Evolutionary conservation across 23 red algal genomes (phyloP).

Genomic region (Gracilaria domingensis): DNA sequence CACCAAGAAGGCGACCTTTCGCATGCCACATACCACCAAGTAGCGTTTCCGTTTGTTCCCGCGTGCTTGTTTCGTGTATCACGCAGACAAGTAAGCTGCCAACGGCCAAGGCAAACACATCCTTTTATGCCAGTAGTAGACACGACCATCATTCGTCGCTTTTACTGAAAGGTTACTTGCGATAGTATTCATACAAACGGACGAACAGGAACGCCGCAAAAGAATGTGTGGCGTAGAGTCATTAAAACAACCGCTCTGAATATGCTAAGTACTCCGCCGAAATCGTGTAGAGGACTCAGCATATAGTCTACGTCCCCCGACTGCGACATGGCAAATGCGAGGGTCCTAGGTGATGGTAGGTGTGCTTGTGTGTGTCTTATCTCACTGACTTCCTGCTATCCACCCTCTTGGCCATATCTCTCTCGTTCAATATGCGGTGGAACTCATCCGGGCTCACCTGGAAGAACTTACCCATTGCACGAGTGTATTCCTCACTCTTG

Average conservation of each 20-base stretch:
- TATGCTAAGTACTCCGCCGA: conserved; percentile 5
- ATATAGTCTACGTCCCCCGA: not conserved
- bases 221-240: not conserved
- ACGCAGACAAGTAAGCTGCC: too few relatives aligned
- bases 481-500: conserved; percentile 71
- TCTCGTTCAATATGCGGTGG: conserved; percentile 33
- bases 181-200: conserved; percentile 15
- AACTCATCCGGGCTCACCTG: conserved; percentile 59
- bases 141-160: not conserved
- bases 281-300: not conserved
- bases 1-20: not conserved
- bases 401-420: conserved; percentile 39
- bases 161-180: conserved; percentile 7
- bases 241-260: not conserved
- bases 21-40: not conserved
- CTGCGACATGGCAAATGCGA: not conserved
- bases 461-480: conserved; percentile 74
- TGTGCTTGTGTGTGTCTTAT: not conserved
- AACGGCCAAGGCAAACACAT: not conserved
- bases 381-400: conserved; percentile 29
- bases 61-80: too few relatives aligned
- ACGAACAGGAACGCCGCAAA: not conserved
- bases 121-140: not conserved
- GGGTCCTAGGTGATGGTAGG: not conserved
- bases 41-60: too few relatives aligned